These are phyloP conservation scores for Phlyctochytrium bullatum DNA, from an alignment of 192 early-diverging fungal genomes.

Conservation along the genomic window DNA sequence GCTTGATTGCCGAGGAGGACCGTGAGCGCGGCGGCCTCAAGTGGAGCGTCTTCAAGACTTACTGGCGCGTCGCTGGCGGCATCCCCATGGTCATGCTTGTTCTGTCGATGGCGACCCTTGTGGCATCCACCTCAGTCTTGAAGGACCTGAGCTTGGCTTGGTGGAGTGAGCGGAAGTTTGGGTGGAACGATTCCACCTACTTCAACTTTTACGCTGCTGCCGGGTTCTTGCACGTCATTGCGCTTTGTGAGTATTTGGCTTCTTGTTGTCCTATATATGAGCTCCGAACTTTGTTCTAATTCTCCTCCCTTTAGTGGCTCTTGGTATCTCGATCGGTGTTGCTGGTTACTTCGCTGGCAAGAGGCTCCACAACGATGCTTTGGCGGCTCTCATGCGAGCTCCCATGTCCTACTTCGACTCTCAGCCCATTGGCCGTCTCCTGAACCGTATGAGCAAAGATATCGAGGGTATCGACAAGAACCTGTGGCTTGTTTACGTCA, in stretches of 20 bases:
- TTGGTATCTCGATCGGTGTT: constrained; percentile 46
- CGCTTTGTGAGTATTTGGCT: too few species aligned
- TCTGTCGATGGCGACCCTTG: neutral
- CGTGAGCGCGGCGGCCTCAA: neutral
- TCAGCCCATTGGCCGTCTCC: constrained; percentile 62
- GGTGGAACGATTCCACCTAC: neutral
- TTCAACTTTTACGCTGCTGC: neutral
- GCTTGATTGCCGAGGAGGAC: neutral
- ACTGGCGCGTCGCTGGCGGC: neutral
- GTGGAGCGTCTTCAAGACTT: neutral
- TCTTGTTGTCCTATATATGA: too few species aligned
- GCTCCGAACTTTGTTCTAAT: too few species aligned
- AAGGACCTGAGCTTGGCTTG: neutral
- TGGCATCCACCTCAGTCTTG: neutral
- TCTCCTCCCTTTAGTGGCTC: neutral
- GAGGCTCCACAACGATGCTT: constrained; percentile 62
- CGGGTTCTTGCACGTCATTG: neutral
- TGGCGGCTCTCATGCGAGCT: constrained; percentile 58
- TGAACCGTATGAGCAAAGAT: constrained; percentile 49
- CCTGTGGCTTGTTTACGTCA: neutral
- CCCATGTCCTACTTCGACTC: constrained; percentile 72
- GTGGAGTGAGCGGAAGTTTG: neutral
- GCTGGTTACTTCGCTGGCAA: constrained; percentile 51
- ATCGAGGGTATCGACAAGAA: constrained; percentile 26
- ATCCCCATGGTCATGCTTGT: neutral